These are phyloP conservation scores for Pyrenophora graminea DNA, from an alignment of 2,329 filamentous ascomycete genomes.

Conservation along the genomic window DNA sequence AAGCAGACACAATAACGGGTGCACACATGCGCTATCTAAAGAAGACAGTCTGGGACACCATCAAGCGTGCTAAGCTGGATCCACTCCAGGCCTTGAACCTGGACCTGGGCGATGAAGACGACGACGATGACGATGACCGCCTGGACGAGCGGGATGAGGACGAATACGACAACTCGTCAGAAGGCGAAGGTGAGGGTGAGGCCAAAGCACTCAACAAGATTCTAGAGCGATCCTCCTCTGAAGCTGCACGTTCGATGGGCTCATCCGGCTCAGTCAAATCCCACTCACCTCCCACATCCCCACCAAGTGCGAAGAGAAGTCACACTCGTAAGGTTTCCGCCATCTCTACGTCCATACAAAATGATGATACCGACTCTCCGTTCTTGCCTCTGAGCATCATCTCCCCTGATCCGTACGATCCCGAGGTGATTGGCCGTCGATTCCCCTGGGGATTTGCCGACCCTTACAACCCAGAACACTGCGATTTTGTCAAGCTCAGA, in stretches of 20 bases:
- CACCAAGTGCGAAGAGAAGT: constrained; percentile 36
- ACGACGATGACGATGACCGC: constrained; percentile 60
- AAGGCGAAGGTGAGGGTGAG: constrained; percentile 40
- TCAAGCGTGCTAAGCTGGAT: constrained; percentile 85
- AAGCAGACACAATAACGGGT: constrained; percentile 94
- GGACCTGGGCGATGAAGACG: constrained; percentile 68
- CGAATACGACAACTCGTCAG: constrained; percentile 46
- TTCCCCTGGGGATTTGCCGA: constrained; percentile 98
- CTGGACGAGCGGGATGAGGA: constrained; percentile 58
- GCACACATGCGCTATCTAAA: constrained; percentile 93
- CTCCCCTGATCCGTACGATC: constrained; percentile 89
- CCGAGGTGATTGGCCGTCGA: constrained; percentile 75
- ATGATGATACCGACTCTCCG: constrained; percentile 56
- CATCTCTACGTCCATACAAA: constrained; percentile 45
- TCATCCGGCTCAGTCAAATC: constrained; percentile 39
- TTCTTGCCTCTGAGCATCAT: constrained; percentile 90
- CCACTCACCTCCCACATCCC: constrained; percentile 41
- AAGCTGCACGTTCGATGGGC: constrained; percentile 39
- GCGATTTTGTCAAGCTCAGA: constrained; percentile 88
- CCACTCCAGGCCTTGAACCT: constrained; percentile 84
- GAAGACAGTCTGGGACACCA: constrained; percentile 83
- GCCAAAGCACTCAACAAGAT: constrained; percentile 46
- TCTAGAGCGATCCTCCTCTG: constrained; percentile 45
- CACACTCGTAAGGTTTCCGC: constrained; percentile 49
- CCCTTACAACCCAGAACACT: constrained; percentile 87